Base-by-base conservation (phyloP, 2,329 filamentous ascomycete species). In the Pseudogymnoascus sp. region DNA sequence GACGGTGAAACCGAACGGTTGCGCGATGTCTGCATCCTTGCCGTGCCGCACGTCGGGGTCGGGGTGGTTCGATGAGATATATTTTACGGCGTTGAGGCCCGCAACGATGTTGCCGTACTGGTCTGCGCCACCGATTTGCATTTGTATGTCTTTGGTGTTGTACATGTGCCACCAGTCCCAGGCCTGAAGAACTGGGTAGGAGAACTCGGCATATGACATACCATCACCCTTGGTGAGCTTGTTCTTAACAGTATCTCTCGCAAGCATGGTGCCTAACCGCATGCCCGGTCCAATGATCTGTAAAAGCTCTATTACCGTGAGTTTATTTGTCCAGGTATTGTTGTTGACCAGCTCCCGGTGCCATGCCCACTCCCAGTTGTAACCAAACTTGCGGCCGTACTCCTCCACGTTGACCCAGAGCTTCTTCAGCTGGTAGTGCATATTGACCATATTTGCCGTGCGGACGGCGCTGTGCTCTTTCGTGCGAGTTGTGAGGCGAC, bases 161-260 rank as follows among this genome's bases (percentile, higher is more conserved):
- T 90, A 95, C 77, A 97, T 82, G 68, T 90, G 82, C 90, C 91
- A 97, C 84, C 92, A 99, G 74, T 99, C 94, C 89, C 92, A 97
- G 22, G 89, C 92, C 73, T 99, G 94, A 69, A 97, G 84, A 14
- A 99, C 77, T 1, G 95, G 94, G 71, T 99, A 99, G 42, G 86
- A 84, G 74, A 99, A 96, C 73, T 99, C 94, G 36, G 91, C 88
- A 69, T 95, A 89, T 0, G 92, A 95, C 88, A 99, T 93, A 69
- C 94, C 95, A 66, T 94, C 90, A 38, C 91, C 91, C 61, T 86
- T 86, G n/a, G 83, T 82, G 80, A 97, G 82, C 71, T 92, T 91
- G 63, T 85, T 87, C 75, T 91, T 94, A 62, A 95, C 92, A 35
- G 90, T 94, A 66, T 97, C 93, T 69, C 91, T 86, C 60, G 87